Evolutionary conservation across 2,329 filamentous ascomycete species (phyloP).

Genomic region (Nemania abortiva): DNA sequence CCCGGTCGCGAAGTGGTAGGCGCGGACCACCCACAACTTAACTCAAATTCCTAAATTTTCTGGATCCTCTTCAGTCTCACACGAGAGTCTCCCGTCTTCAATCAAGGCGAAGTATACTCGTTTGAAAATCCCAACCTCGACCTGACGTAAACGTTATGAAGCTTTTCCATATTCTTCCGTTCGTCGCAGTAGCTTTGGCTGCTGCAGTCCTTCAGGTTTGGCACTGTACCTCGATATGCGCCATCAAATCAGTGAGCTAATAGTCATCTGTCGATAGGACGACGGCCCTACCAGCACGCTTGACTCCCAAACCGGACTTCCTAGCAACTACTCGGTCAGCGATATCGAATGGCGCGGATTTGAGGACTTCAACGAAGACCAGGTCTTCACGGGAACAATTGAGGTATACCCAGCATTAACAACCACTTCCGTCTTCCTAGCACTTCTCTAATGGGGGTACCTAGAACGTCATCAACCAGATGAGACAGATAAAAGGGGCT

Average conservation of each 20-base stretch:
- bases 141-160: neutral
- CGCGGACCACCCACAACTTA: neutral
- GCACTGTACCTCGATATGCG: neutral
- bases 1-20: neutral
- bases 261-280: neutral
- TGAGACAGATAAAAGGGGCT: constrained; percentile 27
- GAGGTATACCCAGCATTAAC: neutral
- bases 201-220: constrained; percentile 8
- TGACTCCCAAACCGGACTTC: neutral
- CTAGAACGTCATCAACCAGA: constrained; percentile 25
- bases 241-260: neutral
- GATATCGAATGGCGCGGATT: constrained; percentile 31
- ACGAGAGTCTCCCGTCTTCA: neutral
- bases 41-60: neutral
- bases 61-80: neutral
- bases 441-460: neutral
- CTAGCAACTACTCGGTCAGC: neutral
- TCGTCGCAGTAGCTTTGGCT: constrained; percentile 4
- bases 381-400: constrained; percentile 30
- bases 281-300: neutral
- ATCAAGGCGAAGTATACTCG: neutral
- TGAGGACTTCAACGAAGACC: constrained; percentile 17
- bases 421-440: neutral
- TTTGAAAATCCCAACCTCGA: neutral
- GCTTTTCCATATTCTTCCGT: neutral